These are phyloP conservation scores for Penicillium verrucosum DNA, from an alignment of 2,329 filamentous ascomycete species.

Conservation along the genomic window DNA sequence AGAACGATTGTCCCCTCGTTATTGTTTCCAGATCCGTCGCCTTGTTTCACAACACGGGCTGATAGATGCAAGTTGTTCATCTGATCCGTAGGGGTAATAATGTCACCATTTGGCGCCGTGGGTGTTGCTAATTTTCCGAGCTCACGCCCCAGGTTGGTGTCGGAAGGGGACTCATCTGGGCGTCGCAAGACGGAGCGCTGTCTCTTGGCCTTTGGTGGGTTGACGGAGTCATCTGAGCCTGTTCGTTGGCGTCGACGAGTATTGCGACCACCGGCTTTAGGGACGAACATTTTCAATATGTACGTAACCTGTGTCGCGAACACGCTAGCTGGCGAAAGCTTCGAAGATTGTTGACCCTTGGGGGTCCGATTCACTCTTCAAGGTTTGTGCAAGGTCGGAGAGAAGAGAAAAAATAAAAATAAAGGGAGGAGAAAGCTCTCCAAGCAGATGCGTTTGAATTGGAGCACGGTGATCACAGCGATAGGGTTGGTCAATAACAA, in stretches of 20 bases:
- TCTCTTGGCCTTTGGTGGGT: slow-evolving; percentile 46
- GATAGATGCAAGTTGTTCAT: slow-evolving; percentile 33
- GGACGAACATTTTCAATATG: slow-evolving; percentile 38
- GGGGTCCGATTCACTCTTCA: neutral
- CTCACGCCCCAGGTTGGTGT: slow-evolving; percentile 19
- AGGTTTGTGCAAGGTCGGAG: neutral
- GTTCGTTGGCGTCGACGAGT: slow-evolving; percentile 41
- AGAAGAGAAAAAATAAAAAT: neutral
- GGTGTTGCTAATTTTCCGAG: slow-evolving; percentile 15
- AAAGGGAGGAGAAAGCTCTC: neutral
- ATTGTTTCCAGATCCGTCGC: slow-evolving; percentile 31
- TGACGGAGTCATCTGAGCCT: slow-evolving; percentile 45
- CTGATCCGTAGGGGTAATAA: slow-evolving; percentile 17
- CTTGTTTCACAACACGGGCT: slow-evolving; percentile 38
- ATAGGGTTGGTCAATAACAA: slow-evolving; percentile 13
- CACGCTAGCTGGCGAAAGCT: slow-evolving; percentile 5
- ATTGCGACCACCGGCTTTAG: slow-evolving; percentile 35
- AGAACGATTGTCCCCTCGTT: slow-evolving; percentile 37
- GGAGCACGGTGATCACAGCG: slow-evolving; percentile 4
- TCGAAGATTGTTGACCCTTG: slow-evolving; percentile 2
- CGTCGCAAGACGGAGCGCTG: slow-evolving; percentile 45
- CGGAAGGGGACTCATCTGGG: slow-evolving; percentile 31
- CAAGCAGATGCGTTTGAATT: slow-evolving; percentile 4
- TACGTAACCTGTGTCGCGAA: neutral
- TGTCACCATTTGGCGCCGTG: slow-evolving; percentile 10